phyloP scores from a whole-genome alignment of 2,329 filamentous ascomycete genomes.

The Alternaria metachromatica region DNA sequence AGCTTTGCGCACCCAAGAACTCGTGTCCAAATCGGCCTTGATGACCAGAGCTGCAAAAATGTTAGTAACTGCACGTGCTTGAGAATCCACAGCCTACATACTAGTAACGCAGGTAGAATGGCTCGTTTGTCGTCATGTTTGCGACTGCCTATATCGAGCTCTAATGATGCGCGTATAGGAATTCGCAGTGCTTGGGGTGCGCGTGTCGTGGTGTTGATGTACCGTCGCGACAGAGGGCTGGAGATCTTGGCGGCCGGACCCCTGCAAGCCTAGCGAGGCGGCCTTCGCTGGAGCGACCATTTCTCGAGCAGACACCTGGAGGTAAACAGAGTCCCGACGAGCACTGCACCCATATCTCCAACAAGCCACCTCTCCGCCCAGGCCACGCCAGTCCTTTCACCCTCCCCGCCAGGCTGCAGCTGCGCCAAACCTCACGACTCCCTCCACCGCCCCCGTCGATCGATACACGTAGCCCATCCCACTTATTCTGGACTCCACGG shows the following conservation, averaged over 20 bases:
- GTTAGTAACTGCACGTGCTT: constrained; percentile 26
- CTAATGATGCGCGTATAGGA: neutral
- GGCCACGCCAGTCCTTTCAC: constrained; percentile 21
- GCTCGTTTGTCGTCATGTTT: constrained; percentile 75
- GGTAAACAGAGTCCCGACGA: constrained; percentile 36
- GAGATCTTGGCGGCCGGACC: constrained; percentile 36
- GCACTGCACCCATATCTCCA: constrained; percentile 24
- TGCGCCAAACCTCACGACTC: constrained; percentile 13
- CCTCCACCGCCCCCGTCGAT: constrained; percentile 22
- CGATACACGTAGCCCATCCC: constrained; percentile 46
- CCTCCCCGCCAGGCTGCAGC: constrained; percentile 18
- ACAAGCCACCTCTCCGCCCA: constrained; percentile 25
- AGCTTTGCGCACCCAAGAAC: constrained; percentile 75
- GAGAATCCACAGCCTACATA: constrained; percentile 57
- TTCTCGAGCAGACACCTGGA: constrained; percentile 49
- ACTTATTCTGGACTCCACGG: constrained; percentile 34
- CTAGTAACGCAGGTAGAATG: constrained; percentile 98
- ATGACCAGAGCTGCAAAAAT: constrained; percentile 80
- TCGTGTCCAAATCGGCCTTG: constrained; percentile 97
- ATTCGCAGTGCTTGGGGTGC: constrained; percentile 2
- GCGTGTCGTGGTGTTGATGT: constrained; percentile 12
- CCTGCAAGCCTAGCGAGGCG: constrained; percentile 28
- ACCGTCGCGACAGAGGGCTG: constrained; percentile 16
- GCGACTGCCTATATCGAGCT: neutral
- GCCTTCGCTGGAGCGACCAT: constrained; percentile 30